These are phyloP conservation scores for Scheffersomyces spartinae DNA, from an alignment of 805 yeast species.

Conservation along the genomic window DNA sequence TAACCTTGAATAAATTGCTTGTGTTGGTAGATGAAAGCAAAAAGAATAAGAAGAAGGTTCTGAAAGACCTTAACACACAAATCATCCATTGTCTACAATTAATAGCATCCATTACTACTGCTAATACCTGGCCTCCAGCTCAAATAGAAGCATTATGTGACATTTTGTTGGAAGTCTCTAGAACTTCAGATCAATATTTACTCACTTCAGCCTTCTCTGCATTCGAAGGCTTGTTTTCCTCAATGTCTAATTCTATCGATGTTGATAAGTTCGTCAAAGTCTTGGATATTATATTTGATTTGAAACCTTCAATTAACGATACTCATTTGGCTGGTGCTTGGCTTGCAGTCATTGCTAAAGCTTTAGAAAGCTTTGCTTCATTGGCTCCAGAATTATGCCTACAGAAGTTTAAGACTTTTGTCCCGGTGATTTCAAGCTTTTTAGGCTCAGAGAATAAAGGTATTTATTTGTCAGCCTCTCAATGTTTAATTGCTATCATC, in stretches of 20 bases:
- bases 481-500: conserved; percentile 75
- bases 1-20: conserved; percentile 46
- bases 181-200: conserved; percentile 73
- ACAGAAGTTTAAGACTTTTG: conserved; percentile 36
- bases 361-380: conserved; percentile 30
- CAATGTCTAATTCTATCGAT: conserved; percentile 50
- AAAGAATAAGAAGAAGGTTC: conserved; percentile 18
- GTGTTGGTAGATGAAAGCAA: conserved; percentile 27
- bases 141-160: conserved; percentile 68
- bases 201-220: conserved; percentile 77
- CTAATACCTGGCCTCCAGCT: conserved; percentile 73
- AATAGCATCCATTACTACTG: conserved; percentile 54
- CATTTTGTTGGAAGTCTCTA: conserved; percentile 59
- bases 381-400: conserved; percentile 36
- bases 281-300: conserved; percentile 59
- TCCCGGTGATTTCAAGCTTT: conserved; percentile 46
- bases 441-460: conserved; percentile 54
- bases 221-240: conserved; percentile 67
- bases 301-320: conserved; percentile 76
- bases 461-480: conserved; percentile 68
- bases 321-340: conserved; percentile 84
- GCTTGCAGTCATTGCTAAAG: conserved; percentile 90
- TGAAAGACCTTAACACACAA: conserved; percentile 42
- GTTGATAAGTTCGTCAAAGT: conserved; percentile 53
- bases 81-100: conserved; percentile 72